Evolutionary conservation across 768 basidiomycete genomes (phyloP).

Genomic region (Leucosporidium scottii): DNA sequence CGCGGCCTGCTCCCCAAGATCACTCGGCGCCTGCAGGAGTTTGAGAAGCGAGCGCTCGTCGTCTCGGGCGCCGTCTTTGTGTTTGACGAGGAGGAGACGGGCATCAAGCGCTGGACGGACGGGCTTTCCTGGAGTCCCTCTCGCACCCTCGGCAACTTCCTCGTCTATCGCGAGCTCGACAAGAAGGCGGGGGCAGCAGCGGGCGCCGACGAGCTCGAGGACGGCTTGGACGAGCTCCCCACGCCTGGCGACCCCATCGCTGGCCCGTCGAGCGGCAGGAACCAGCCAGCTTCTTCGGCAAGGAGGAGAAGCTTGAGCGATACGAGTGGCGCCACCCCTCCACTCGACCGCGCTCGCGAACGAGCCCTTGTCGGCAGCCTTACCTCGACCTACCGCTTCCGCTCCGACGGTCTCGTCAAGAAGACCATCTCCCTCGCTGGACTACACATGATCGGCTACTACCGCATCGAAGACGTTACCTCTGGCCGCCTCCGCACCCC

Average conservation of each 20-base stretch:
- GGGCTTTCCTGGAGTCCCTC: constrained; percentile 94
- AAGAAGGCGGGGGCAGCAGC: constrained; percentile 47
- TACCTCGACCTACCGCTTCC: constrained; percentile 91
- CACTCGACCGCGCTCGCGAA: constrained; percentile 46
- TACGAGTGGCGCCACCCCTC: not conserved
- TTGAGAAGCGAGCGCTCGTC: constrained; percentile 80
- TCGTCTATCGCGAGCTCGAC: constrained; percentile 90
- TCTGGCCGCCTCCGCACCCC: constrained; percentile 80
- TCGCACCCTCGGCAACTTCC: constrained; percentile 86
- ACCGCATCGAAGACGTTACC: constrained; percentile 83
- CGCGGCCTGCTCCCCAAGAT: constrained; percentile 85
- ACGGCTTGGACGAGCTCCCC: constrained; percentile 12
- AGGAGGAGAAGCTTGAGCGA: constrained; percentile 6
- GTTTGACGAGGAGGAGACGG: constrained; percentile 93
- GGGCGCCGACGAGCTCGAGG: constrained; percentile 1
- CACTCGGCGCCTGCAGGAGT: constrained; percentile 82
- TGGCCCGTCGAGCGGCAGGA: not conserved
- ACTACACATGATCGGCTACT: constrained; percentile 92
- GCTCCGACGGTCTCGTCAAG: constrained; percentile 88
- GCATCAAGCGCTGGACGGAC: constrained; percentile 87
- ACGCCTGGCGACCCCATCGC: not conserved
- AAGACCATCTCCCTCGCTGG: constrained; percentile 83
- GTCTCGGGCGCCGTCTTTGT: constrained; percentile 90
- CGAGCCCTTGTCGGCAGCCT: constrained; percentile 78
- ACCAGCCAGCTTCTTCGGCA: not conserved